phyloP scores from a whole-genome alignment of 331 rosid genomes.

The Quercus tomentella region DNA sequence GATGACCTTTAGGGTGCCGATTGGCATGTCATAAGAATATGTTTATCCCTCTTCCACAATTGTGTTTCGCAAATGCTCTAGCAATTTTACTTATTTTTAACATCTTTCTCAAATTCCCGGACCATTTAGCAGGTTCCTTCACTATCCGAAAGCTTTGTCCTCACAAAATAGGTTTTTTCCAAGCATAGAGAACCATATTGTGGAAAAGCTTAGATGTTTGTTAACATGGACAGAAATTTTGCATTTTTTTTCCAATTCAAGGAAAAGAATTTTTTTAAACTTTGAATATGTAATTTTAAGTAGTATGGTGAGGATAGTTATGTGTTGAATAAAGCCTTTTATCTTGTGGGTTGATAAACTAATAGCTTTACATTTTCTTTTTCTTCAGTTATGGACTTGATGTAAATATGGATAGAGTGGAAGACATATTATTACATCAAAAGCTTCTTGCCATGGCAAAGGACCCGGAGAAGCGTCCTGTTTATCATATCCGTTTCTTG shows the following conservation, averaged over 20 bases:
- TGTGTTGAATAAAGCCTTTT: background rate
- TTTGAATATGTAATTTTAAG: background rate
- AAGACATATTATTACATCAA: conserved; percentile 86
- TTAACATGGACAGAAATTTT: background rate
- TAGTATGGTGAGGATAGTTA: background rate
- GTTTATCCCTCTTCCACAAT: background rate
- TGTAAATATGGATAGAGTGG: conserved; percentile 89
- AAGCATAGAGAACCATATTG: background rate
- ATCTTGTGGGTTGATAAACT: background rate
- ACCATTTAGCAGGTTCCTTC: background rate
- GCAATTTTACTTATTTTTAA: background rate
- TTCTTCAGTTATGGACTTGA: conserved; percentile 88
- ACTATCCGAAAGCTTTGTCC: background rate
- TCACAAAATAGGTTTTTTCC: background rate
- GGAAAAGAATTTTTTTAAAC: background rate
- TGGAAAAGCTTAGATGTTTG: background rate
- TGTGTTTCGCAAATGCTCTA: background rate
- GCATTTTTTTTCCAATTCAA: background rate
- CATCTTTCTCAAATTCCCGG: background rate
- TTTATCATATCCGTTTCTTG: conserved; percentile 68
- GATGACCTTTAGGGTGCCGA: background rate
- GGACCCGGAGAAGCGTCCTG: conserved; percentile 90
- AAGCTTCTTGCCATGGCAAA: conserved; percentile 76
- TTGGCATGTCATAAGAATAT: background rate
- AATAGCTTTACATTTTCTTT: conserved; percentile 1